phyloP scores from a whole-genome alignment of 306 rosid genomes.

The Quercus robur region DNA sequence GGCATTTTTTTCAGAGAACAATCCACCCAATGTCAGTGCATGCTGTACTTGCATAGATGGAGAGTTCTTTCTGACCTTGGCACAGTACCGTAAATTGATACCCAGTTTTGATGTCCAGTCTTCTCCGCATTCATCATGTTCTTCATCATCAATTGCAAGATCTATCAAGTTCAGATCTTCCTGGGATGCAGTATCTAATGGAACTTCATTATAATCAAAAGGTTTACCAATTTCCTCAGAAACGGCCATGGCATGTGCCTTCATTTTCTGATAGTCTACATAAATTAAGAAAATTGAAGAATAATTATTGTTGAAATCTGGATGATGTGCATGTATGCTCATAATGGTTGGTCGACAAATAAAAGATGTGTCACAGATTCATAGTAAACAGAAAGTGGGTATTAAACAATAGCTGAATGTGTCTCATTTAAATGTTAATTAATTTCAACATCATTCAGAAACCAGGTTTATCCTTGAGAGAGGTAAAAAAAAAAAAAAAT shows the following conservation, averaged over 20 bases:
- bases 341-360: not conserved
- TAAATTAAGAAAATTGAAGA: conserved; percentile 24
- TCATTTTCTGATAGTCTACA: conserved; percentile 86
- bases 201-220: conserved; percentile 66
- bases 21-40: conserved; percentile 55
- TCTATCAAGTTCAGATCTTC: conserved; percentile 85
- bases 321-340: not conserved
- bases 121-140: conserved; percentile 51
- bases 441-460: not conserved
- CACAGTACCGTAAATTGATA: conserved; percentile 73
- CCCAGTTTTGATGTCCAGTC: conserved; percentile 96
- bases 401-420: not conserved
- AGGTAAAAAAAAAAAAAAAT: not conserved
- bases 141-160: conserved; percentile 76
- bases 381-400: not conserved
- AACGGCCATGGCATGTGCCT: conserved; percentile 80
- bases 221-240: conserved; percentile 77
- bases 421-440: not conserved
- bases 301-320: conserved; percentile 12
- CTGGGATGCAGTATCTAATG: conserved; percentile 69
- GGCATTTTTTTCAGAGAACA: conserved; percentile 46
- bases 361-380: not conserved
- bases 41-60: conserved; percentile 64
- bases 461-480: not conserved
- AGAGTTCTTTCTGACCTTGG: conserved; percentile 65